Conservation (phyloP, 768 basidiomycete genomes). For the Xerocomellus amylosporus region DNA sequence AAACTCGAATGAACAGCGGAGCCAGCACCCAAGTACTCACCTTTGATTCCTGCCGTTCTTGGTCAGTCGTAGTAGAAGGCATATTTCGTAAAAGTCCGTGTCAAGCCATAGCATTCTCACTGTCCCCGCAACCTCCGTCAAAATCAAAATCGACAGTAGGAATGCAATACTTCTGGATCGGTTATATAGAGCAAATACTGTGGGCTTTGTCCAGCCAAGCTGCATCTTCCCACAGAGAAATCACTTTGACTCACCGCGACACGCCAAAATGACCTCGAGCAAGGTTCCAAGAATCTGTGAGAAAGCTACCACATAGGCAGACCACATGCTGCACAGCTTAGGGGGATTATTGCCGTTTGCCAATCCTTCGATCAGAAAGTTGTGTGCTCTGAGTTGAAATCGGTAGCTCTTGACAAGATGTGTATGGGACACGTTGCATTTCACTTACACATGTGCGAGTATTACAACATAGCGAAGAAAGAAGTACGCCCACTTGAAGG, state of each 20-base stretch:
- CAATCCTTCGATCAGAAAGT: slow-evolving; percentile 6
- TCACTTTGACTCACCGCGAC: slow-evolving; percentile 9
- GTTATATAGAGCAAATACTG: slow-evolving; percentile 25
- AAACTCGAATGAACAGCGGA: not conserved
- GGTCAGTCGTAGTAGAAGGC: slow-evolving; percentile 3
- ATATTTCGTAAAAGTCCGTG: not conserved
- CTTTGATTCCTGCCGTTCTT: not conserved
- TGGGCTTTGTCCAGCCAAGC: not conserved
- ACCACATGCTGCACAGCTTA: slow-evolving; percentile 9
- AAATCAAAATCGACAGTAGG: slow-evolving; percentile 3
- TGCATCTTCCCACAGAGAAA: not conserved
- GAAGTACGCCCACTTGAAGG: slow-evolving; percentile 33
- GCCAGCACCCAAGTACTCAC: slow-evolving; percentile 2
- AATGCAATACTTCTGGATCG: slow-evolving; percentile 11
- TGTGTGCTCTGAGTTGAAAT: slow-evolving; percentile 15
- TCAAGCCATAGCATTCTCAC: not conserved
- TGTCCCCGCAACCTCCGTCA: slow-evolving; percentile 1
- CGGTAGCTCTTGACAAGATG: not conserved
- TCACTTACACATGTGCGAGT: slow-evolving; percentile 20
- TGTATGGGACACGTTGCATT: not conserved
- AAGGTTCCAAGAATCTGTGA: slow-evolving; percentile 7
- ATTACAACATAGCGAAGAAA: slow-evolving; percentile 26
- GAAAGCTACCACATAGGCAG: not conserved
- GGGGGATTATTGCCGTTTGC: slow-evolving; percentile 11
- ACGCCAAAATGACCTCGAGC: slow-evolving; percentile 18